These are phyloP conservation scores for Skeletonema potamos DNA, from an alignment of 108 stramenopile species.

Conservation along the genomic window DNA sequence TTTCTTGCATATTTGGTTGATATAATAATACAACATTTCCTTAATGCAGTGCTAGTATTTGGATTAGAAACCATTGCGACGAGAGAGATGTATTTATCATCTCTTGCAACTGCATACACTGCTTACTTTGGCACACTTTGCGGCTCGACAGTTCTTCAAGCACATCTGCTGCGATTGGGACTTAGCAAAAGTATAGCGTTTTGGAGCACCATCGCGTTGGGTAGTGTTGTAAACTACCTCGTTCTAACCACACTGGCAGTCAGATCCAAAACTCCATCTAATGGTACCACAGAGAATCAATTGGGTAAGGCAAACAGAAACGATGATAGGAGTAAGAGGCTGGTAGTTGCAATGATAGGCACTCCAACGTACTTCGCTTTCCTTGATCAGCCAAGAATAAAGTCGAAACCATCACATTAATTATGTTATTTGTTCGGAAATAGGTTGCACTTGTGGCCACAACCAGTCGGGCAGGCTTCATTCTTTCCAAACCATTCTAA, in stretches of 20 bases:
- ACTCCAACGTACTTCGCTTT: not conserved
- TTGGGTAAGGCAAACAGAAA: not conserved
- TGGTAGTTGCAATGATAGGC: constrained; percentile 5
- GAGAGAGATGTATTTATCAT: constrained; percentile 36
- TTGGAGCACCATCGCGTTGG: constrained; percentile 37
- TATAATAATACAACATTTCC: constrained; percentile 34
- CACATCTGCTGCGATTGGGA: constrained; percentile 28
- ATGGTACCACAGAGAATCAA: not conserved
- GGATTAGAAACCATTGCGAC: constrained; percentile 48
- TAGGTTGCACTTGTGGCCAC: constrained; percentile 85
- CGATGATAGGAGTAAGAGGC: not conserved
- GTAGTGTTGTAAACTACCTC: constrained; percentile 33
- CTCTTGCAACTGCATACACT: constrained; percentile 29
- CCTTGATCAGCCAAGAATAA: not conserved
- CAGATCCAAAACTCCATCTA: constrained; percentile 1
- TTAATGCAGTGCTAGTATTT: constrained; percentile 45
- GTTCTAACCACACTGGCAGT: constrained; percentile 20
- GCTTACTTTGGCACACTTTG: constrained; percentile 41
- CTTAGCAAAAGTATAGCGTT: constrained; percentile 38
- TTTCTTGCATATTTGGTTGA: constrained; percentile 45
- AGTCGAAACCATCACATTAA: not conserved
- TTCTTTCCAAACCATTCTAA: constrained; percentile 66
- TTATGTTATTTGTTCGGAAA: constrained; percentile 4
- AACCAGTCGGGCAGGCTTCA: constrained; percentile 79
- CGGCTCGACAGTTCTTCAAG: constrained; percentile 46